These are phyloP conservation scores for Camptophora hylomeconis DNA, from an alignment of 2,329 filamentous ascomycete genomes.

Conservation along the genomic window DNA sequence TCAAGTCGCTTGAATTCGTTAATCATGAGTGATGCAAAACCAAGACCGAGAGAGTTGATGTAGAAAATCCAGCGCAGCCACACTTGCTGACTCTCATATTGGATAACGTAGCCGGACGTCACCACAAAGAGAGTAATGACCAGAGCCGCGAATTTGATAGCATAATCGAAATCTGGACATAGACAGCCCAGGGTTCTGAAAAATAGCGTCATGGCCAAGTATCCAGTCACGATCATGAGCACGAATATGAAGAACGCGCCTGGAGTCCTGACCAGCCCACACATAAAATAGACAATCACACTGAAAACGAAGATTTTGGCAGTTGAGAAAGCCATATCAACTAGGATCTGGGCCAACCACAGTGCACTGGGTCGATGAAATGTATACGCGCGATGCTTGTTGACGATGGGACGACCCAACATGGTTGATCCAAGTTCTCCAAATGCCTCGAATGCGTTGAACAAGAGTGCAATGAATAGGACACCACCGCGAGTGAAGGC, in stretches of 20 bases:
- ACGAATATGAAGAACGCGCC: conserved; percentile 70
- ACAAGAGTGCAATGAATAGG: conserved; percentile 65
- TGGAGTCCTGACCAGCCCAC: conserved; percentile 51
- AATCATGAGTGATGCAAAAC: conserved; percentile 68
- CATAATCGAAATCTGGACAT: conserved; percentile 72
- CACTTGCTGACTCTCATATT: conserved; percentile 59
- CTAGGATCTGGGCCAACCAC: conserved; percentile 66
- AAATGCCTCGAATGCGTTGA: conserved; percentile 81
- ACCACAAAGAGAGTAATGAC: conserved; percentile 72
- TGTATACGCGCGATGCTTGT: conserved; percentile 72
- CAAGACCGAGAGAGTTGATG: conserved; percentile 60
- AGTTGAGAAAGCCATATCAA: conserved; percentile 57
- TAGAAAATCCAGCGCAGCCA: conserved; percentile 75
- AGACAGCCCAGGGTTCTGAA: conserved; percentile 63
- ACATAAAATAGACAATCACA: conserved; percentile 71
- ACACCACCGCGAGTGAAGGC: conserved; percentile 74
- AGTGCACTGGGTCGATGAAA: conserved; percentile 72
- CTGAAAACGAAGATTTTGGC: conserved; percentile 59
- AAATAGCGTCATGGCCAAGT: conserved; percentile 62
- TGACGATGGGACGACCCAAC: conserved; percentile 62
- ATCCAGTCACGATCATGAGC: conserved; percentile 54
- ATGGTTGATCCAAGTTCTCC: conserved; percentile 64
- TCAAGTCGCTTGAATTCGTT: conserved; percentile 66
- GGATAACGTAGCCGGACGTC: conserved; percentile 73
- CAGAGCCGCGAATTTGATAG: conserved; percentile 68